Percentiles rank a stretch among this genome's conserved stretches.
phyloP scores from a whole-genome alignment of 805 yeast genomes.

The Teunomyces funiuensis region DNA sequence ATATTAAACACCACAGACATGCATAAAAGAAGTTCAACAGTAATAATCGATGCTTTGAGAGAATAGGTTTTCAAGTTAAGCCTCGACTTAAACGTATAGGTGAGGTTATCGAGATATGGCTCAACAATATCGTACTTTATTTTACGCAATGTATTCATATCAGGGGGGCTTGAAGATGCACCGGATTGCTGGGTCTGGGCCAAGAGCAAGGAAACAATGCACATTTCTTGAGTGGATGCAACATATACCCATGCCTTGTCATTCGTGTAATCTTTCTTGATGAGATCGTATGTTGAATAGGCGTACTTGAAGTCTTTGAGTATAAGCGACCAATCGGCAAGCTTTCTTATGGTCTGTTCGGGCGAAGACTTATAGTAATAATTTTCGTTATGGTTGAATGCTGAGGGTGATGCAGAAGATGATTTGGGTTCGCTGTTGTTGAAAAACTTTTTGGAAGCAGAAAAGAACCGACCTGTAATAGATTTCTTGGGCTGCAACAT shows the following conservation, averaged over 20 bases:
- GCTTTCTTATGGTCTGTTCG: constrained; percentile 73
- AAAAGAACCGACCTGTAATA: constrained; percentile 68
- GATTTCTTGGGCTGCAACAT: constrained; percentile 75
- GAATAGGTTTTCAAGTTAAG: constrained; percentile 69
- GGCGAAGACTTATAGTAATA: constrained; percentile 61
- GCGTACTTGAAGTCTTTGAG: constrained; percentile 86
- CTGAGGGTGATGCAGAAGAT: constrained; percentile 8
- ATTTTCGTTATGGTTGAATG: constrained; percentile 52
- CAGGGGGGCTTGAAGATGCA: constrained; percentile 37
- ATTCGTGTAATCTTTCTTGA: constrained; percentile 71
- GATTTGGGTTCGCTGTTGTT: constrained; percentile 26
- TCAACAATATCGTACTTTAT: constrained; percentile 53
- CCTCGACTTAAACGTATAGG: constrained; percentile 73
- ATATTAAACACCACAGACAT: constrained; percentile 41
- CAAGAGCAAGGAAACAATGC: constrained; percentile 69
- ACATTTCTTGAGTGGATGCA: constrained; percentile 88
- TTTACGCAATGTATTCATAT: constrained; percentile 44
- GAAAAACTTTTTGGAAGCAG: constrained; percentile 61
- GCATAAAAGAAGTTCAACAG: constrained; percentile 67
- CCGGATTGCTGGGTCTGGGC: constrained; percentile 44
- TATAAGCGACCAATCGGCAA: constrained; percentile 93
- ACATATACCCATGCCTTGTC: constrained; percentile 80
- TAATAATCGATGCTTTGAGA: constrained; percentile 61
- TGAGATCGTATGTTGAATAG: constrained; percentile 75
- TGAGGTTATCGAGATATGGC: constrained; percentile 67